Evolutionary conservation across 768 basidiomycete genomes (phyloP), one percentile per base, ranked within the genome.

Genomic region (Rubroboletus satanas): DNA sequence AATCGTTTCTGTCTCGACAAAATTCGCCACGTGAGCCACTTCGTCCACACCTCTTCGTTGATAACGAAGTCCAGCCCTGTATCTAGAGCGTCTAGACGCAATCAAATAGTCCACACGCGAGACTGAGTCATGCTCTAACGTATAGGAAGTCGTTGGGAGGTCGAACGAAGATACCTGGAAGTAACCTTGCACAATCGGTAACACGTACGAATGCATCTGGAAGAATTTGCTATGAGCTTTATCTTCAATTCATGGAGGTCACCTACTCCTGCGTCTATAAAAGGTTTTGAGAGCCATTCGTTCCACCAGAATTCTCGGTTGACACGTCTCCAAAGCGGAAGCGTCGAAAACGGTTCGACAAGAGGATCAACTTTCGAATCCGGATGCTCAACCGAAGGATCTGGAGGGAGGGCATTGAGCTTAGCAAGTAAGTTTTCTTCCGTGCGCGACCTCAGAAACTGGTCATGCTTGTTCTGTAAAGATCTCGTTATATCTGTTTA

Each of bases 241-340:
- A 31, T 50, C 45, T 37, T 49, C 43, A 36, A 23, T 51, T 54
- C 43, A 38, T 28, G 29, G 21, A 51, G 26, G 39, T 17, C 15
- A 72, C 82, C 54, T 72, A 93, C 93, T 21, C 94, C 93, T 43
- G 87, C 86, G 57, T 98, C 92, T 37, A 93, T 75, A 60, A 99
- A 88, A 2, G 90, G 86, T 60, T 87, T 87, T 28, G 83, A 79
- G 54, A 98, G 78, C 79, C 84, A 85, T 63, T 93, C 90, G 65
- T 98, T 99, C 93, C 94, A 98, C 90, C 94, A 98, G 69, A 92
- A 98, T 41, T 89, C 86, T 45, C 81, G 79, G 62, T 98, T 92
- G 1, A 93, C 90, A 12, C 93, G 78, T 28, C 93, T 80, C 94
- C 96, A 98, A 4, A 98, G 78, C 0, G 97, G 95, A 14, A 95